A percentile compares a stretch with the other conserved stretches of the same genome.
These are phyloP conservation scores for Wickerhamiella brachini DNA, from an alignment of 805 yeast genomes.

Conservation along the genomic window DNA sequence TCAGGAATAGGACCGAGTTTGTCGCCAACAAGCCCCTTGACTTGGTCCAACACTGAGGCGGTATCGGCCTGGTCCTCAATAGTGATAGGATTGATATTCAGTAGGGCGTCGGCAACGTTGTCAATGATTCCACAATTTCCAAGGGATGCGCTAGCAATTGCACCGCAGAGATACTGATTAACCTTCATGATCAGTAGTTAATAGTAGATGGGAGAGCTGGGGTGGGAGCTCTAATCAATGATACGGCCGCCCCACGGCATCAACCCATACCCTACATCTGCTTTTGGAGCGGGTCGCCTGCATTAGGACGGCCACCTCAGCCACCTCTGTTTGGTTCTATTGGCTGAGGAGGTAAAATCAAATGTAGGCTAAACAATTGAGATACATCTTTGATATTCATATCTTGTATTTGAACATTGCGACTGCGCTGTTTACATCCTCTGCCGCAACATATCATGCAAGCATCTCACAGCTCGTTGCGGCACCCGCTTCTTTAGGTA, in stretches of 20 bases:
- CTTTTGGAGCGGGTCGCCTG: neutral
- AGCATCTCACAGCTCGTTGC: too few relatives aligned
- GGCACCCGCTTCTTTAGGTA: too few relatives aligned
- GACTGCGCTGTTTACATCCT: too few relatives aligned
- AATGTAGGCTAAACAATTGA: too few relatives aligned
- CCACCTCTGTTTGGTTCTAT: neutral
- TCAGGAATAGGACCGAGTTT: slow-evolving; percentile 18
- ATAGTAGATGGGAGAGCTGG: neutral
- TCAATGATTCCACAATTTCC: slow-evolving; percentile 13
- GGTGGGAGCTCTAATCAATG: neutral
- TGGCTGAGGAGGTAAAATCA: too few relatives aligned
- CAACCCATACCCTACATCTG: neutral
- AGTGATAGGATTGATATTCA: slow-evolving; percentile 8
- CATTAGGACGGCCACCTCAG: neutral
- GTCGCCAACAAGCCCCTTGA: slow-evolving; percentile 10
- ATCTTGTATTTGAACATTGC: too few relatives aligned
- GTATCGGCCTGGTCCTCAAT: slow-evolving; percentile 7
- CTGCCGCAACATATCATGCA: too few relatives aligned
- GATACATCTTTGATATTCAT: too few relatives aligned
- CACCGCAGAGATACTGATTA: slow-evolving; percentile 2
- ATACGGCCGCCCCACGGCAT: neutral
- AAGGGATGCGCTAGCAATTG: slow-evolving; percentile 10
- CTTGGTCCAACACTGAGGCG: slow-evolving; percentile 19
- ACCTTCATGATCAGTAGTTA: neutral
- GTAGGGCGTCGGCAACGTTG: slow-evolving; percentile 9